A percentile compares a stretch with the other conserved stretches of the same genome.
Evolutionary conservation across 257 asterid species (phyloP).

Genomic region (Solanum ahanhuiri): DNA sequence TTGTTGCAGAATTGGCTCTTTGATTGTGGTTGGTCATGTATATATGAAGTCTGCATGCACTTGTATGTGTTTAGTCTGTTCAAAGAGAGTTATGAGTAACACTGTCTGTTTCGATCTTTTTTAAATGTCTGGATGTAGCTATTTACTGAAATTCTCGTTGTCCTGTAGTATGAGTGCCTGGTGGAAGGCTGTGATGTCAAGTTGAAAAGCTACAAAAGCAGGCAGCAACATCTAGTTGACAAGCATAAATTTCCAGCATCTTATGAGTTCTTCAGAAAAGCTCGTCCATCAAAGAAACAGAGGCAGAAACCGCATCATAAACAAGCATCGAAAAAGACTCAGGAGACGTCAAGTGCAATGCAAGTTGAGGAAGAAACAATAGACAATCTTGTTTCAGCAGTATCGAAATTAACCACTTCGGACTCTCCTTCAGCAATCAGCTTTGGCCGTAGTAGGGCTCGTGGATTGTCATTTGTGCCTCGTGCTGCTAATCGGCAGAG

Average conservation of each 20-base stretch:
- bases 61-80: not conserved
- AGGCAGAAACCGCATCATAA: constrained; percentile 46
- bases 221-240: constrained; percentile 86
- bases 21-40: not conserved
- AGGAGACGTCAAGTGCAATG: constrained; percentile 43
- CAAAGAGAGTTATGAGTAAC: not conserved
- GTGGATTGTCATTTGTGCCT: constrained; percentile 67
- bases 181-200: constrained; percentile 86
- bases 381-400: constrained; percentile 67
- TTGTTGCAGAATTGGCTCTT: not conserved
- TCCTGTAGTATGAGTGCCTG: constrained; percentile 75
- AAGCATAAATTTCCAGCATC: constrained; percentile 80
- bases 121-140: not conserved
- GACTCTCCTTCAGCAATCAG: constrained; percentile 74
- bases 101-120: not conserved
- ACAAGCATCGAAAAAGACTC: constrained; percentile 20
- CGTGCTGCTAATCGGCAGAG: constrained; percentile 47
- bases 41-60: not conserved
- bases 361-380: constrained; percentile 67
- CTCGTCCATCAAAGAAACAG: constrained; percentile 70
- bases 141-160: not conserved
- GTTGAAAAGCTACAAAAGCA: constrained; percentile 78
- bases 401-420: constrained; percentile 69
- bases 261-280: constrained; percentile 77
- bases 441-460: constrained; percentile 68